Evolutionary conservation across 2,329 filamentous ascomycete genomes (phyloP).

Genomic region (Pseudocercospora ulei): DNA sequence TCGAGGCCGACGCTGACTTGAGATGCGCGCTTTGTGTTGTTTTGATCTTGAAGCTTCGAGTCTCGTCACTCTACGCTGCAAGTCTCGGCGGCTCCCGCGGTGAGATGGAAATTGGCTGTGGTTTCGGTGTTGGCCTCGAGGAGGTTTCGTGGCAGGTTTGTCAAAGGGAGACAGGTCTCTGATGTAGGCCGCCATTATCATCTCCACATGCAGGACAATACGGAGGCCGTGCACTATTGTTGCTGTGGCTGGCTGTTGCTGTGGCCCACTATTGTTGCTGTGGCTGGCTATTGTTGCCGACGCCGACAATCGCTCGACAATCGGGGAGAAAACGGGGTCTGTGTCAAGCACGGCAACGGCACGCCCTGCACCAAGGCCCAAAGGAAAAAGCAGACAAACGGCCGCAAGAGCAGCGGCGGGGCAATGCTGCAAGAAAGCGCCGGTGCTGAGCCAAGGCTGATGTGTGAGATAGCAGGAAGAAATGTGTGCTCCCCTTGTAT

Average conservation of each 20-base stretch:
- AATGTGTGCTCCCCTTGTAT: too few species aligned
- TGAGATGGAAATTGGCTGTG: background rate
- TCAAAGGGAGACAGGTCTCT: background rate
- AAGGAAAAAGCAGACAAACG: too few species aligned
- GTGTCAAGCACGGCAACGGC: too few species aligned
- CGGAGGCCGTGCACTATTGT: background rate
- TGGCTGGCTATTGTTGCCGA: conserved; percentile 1
- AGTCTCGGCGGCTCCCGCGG: conserved; percentile 5
- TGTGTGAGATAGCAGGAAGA: too few species aligned
- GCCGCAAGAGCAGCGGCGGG: too few species aligned
- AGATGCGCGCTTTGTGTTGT: background rate
- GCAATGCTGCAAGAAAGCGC: too few species aligned
- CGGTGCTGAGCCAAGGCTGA: too few species aligned
- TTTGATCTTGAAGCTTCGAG: conserved; percentile 8
- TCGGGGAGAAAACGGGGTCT: background rate
- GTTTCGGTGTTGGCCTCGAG: conserved; percentile 1
- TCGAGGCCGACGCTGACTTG: background rate
- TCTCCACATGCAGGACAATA: background rate
- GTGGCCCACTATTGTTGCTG: too few species aligned
- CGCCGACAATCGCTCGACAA: background rate
- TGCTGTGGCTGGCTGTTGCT: background rate
- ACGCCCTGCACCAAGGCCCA: too few species aligned
- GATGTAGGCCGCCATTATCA: background rate
- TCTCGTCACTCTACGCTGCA: conserved; percentile 7
- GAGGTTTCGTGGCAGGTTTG: background rate